A percentile compares a stretch with the other conserved stretches of the same genome.
phyloP scores from a whole-genome alignment of 139 green algal species.

The Eudorina sp. region DNA sequence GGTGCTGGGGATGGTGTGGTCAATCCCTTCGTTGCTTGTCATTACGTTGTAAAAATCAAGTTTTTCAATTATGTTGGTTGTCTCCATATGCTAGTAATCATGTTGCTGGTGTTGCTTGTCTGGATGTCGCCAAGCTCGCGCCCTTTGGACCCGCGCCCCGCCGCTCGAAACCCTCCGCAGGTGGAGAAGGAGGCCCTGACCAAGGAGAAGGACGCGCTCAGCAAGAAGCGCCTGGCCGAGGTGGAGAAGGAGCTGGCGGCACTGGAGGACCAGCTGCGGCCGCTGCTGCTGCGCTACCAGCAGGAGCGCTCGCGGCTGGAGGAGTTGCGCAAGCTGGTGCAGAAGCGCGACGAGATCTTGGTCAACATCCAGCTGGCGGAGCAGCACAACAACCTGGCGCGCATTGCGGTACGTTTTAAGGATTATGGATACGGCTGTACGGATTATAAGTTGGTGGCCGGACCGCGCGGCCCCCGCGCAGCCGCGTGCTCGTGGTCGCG shows the following conservation, averaged over 20 bases:
- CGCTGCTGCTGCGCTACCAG: conserved; percentile 84
- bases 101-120: too few species aligned
- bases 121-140: too few species aligned
- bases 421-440: too few species aligned
- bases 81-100: too few species aligned
- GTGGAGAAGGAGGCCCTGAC: conserved; percentile 86
- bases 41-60: too few species aligned
- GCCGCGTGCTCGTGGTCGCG: too few species aligned
- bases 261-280: conserved; percentile 84
- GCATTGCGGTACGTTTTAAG: conserved; percentile 56
- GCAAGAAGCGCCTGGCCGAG: conserved; percentile 73
- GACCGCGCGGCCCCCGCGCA: too few species aligned
- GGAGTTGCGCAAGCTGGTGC: conserved; percentile 69
- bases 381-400: conserved; percentile 81
- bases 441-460: too few species aligned
- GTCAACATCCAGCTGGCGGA: conserved; percentile 83
- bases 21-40: too few species aligned
- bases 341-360: conserved; percentile 82
- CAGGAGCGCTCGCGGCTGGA: conserved; percentile 87
- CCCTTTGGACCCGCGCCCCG: too few species aligned
- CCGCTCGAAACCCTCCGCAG: background rate
- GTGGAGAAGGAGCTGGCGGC: conserved; percentile 75
- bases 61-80: too few species aligned
- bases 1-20: too few species aligned
- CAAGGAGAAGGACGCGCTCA: conserved; percentile 90